A percentile compares a stretch with the other conserved stretches of the same genome.
These are phyloP conservation scores for Rosa rugosa DNA, from an alignment of 306 rosid species.

Conservation along the genomic window DNA sequence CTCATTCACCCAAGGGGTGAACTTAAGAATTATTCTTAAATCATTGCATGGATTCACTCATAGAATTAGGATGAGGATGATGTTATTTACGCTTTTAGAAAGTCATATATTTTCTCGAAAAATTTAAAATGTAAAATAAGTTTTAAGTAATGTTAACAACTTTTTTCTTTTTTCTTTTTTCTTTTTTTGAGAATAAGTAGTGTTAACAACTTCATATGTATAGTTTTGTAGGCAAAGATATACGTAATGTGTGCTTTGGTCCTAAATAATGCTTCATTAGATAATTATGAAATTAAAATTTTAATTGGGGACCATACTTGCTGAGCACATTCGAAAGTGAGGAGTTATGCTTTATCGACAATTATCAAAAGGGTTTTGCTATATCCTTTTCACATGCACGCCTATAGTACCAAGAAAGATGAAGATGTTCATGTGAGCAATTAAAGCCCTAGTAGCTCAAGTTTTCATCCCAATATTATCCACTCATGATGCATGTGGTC, in stretches of 20 bases:
- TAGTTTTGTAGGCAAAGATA: neutral
- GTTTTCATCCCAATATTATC: neutral
- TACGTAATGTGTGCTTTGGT: neutral
- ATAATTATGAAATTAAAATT: neutral
- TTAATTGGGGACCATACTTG: constrained; percentile 25
- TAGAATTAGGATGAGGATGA: no score
- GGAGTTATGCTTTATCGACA: constrained; percentile 77
- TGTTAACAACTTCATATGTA: neutral
- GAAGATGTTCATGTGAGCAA: constrained; percentile 26
- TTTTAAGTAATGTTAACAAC: no score
- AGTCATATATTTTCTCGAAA: neutral
- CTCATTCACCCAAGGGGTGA: no score
- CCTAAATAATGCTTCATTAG: neutral
- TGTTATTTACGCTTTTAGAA: neutral
- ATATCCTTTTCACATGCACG: constrained; percentile 61
- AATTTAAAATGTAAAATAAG: no score
- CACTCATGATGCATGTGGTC: constrained; percentile 1
- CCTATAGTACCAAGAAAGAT: constrained; percentile 30
- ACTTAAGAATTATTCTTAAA: no score
- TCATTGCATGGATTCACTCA: no score
- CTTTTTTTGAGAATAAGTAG: no score
- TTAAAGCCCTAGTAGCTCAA: constrained; percentile 16
- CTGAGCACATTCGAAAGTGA: constrained; percentile 60
- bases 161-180: neutral
- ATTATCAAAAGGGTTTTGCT: constrained; percentile 54